Evolutionary conservation across 2,329 filamentous ascomycete genomes (phyloP).

Genomic region (Triangularia verruculosa): DNA sequence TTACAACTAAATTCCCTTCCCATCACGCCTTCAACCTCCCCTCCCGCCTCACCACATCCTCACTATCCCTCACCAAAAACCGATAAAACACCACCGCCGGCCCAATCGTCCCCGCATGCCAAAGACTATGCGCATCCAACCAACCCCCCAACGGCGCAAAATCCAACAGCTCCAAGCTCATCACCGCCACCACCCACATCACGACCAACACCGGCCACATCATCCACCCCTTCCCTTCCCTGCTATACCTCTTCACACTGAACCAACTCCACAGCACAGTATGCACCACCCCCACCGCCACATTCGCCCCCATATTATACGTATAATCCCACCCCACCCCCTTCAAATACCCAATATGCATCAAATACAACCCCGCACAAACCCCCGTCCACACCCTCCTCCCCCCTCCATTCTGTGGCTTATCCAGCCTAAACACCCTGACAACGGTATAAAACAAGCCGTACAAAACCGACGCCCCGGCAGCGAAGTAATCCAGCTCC

Average conservation of each 20-base stretch:
- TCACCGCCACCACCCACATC: conserved; percentile 85
- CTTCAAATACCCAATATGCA: conserved; percentile 80
- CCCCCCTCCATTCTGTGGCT: conserved; percentile 45
- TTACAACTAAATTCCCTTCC: too few species aligned
- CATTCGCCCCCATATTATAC: conserved; percentile 97
- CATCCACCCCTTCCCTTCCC: conserved; percentile 72
- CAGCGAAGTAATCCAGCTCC: conserved; percentile 93
- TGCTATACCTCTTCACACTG: conserved; percentile 69
- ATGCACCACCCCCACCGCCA: conserved; percentile 73
- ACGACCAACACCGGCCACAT: conserved; percentile 89
- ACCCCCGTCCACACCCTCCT: conserved; percentile 72
- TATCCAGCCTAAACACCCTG: conserved; percentile 78
- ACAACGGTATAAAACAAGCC: conserved; percentile 83
- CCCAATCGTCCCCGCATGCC: conserved; percentile 90
- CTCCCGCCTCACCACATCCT: conserved; percentile 70
- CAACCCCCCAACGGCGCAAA: conserved; percentile 81
- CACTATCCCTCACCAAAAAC: conserved; percentile 85
- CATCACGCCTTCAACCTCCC: conserved; percentile 64
- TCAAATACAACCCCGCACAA: conserved; percentile 67
- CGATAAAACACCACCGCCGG: conserved; percentile 92
- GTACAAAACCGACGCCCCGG: conserved; percentile 85
- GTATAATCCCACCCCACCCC: conserved; percentile 90
- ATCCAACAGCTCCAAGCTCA: conserved; percentile 94
- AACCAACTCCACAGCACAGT: conserved; percentile 87
- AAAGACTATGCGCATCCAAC: conserved; percentile 90